These are phyloP conservation scores for Kwoniella botswanensis DNA, from an alignment of 768 basidiomycete species.

Conservation along the genomic window DNA sequence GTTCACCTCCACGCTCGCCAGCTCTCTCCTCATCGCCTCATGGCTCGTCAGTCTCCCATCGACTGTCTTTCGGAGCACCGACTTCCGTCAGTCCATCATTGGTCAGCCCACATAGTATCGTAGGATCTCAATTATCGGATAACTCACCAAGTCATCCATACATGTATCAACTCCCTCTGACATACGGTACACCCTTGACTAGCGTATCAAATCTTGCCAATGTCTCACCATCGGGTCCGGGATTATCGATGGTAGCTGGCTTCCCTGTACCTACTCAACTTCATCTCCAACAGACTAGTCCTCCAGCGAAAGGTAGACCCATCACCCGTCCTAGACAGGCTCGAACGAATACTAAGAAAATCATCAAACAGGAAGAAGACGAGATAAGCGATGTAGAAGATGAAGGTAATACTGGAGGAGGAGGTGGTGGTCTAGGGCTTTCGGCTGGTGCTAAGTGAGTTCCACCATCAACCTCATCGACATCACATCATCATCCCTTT, in stretches of 20 bases:
- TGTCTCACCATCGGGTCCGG: constrained; percentile 18
- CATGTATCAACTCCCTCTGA: constrained; percentile 15
- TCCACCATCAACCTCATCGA: not conserved
- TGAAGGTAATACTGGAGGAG: constrained; percentile 22
- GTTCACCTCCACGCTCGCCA: constrained; percentile 27
- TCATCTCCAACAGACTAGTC: not conserved
- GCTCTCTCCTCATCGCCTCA: constrained; percentile 22
- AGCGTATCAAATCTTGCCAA: constrained; percentile 17
- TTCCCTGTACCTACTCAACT: constrained; percentile 21
- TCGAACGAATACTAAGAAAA: constrained; percentile 10
- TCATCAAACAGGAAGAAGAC: constrained; percentile 20
- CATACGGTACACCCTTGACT: constrained; percentile 17
- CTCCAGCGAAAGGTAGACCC: constrained; percentile 8
- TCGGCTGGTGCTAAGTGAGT: constrained; percentile 16
- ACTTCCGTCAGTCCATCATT: constrained; percentile 27
- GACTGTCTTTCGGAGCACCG: constrained; percentile 15
- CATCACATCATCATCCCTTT: not conserved
- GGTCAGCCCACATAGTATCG: constrained; percentile 28
- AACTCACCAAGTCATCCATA: constrained; percentile 18
- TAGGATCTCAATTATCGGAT: constrained; percentile 19
- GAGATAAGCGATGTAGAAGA: constrained; percentile 26
- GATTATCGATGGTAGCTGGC: constrained; percentile 26
- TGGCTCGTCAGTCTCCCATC: constrained; percentile 13
- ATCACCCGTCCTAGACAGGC: not conserved
- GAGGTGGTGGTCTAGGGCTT: constrained; percentile 20